phyloP scores from a whole-genome alignment of 495 filamentous ascomycete species.

The Neurospora sp. region DNA sequence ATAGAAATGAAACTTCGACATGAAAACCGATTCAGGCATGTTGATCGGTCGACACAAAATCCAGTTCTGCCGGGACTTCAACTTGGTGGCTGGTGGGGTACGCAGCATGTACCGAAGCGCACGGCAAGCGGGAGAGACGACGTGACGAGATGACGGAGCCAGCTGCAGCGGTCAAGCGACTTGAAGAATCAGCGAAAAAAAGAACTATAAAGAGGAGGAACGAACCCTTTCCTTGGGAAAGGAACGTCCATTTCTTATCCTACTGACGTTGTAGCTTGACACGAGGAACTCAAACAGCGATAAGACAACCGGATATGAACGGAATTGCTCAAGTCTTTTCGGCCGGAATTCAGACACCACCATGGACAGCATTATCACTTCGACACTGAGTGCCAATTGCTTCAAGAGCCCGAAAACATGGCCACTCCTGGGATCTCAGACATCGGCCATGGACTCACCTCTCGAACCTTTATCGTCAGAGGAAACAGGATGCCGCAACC shows the following conservation, averaged over 20 bases:
- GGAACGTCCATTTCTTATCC: neutral
- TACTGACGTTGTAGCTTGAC: neutral
- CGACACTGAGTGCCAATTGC: neutral
- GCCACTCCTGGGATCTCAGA: neutral
- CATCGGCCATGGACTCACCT: neutral
- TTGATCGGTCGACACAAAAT: neutral
- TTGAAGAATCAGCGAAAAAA: neutral
- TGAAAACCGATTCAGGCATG: neutral
- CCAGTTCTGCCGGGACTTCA: neutral
- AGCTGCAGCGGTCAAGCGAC: constrained; percentile 15
- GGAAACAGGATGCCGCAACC: neutral
- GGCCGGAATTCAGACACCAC: neutral
- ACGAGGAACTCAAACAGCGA: neutral
- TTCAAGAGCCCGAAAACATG: neutral
- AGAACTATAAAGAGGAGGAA: neutral
- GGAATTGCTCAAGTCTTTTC: neutral
- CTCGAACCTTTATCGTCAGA: neutral
- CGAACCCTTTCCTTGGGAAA: neutral
- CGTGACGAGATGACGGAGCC: constrained; percentile 3
- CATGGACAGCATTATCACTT: neutral
- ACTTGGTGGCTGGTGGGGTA: constrained; percentile 9
- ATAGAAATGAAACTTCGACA: neutral
- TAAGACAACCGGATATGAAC: neutral
- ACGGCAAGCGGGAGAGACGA: constrained; percentile 6
- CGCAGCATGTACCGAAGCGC: constrained; percentile 2